These are phyloP conservation scores for Shiraia bambusicola DNA, from an alignment of 2,329 filamentous ascomycete genomes.

Conservation along the genomic window DNA sequence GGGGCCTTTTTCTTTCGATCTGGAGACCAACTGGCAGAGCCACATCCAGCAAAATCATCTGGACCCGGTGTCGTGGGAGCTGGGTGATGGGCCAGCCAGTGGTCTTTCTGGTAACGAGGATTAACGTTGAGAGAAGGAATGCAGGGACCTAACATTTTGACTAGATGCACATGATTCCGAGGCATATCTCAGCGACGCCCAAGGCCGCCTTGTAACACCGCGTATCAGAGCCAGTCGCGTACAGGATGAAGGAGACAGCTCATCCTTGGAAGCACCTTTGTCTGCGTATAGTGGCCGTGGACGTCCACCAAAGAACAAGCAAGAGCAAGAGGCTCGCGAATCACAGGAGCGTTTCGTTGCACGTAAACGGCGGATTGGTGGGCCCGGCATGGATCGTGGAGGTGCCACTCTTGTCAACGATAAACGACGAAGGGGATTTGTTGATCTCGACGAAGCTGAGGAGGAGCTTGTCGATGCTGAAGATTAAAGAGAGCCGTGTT, in stretches of 20 bases:
- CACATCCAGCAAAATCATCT: slow-evolving; percentile 58
- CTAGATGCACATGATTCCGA: slow-evolving; percentile 47
- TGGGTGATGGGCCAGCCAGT: slow-evolving; percentile 61
- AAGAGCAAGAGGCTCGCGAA: slow-evolving; percentile 51
- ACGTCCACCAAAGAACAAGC: slow-evolving; percentile 26
- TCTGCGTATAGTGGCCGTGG: slow-evolving; percentile 40
- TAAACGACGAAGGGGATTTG: slow-evolving; percentile 52
- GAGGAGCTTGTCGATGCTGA: slow-evolving; percentile 44
- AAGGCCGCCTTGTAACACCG: slow-evolving; percentile 53
- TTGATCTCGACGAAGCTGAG: slow-evolving; percentile 54
- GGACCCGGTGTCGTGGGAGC: slow-evolving; percentile 55
- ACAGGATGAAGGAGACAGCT: slow-evolving; percentile 9
- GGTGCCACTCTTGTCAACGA: slow-evolving; percentile 57
- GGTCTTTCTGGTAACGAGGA: slow-evolving; percentile 57
- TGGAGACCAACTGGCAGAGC: slow-evolving; percentile 48
- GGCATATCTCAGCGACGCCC: slow-evolving; percentile 51
- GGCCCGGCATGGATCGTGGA: slow-evolving; percentile 54
- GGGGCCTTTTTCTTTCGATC: slow-evolving; percentile 38
- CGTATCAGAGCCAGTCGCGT: slow-evolving; percentile 33
- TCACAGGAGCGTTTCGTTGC: slow-evolving; percentile 49
- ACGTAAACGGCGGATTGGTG: slow-evolving; percentile 55
- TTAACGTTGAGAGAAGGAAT: slow-evolving; percentile 3
- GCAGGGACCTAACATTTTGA: slow-evolving; percentile 23
- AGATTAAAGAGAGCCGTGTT: slow-evolving; percentile 10
- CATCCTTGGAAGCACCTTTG: slow-evolving; percentile 1